phyloP scores from a whole-genome alignment of 345 rosid species.

The Rhodomyrtus tomentosa region DNA sequence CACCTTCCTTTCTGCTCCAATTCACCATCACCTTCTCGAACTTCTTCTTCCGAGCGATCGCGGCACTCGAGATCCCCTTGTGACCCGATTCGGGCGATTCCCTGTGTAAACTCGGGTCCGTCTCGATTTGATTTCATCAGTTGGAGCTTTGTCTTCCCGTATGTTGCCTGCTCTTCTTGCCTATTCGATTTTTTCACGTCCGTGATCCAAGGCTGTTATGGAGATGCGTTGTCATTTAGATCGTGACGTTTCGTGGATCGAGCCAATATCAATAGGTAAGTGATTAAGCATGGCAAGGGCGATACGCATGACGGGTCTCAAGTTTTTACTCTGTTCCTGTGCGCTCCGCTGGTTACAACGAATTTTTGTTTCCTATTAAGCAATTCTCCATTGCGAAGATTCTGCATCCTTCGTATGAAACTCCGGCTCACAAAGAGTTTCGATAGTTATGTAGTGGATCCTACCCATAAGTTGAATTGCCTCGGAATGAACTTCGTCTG shows the following conservation, averaged over 20 bases:
- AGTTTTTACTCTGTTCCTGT: not conserved
- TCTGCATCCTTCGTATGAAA: not conserved
- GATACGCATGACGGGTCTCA: not conserved
- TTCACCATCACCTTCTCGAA: not conserved
- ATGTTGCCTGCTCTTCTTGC: not conserved
- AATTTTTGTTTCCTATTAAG: not conserved
- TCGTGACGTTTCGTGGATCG: not conserved
- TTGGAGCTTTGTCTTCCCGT: not conserved
- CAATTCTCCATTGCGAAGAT: not conserved
- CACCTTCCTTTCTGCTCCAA: not conserved
- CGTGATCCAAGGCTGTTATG: not conserved
- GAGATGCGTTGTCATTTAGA: not conserved
- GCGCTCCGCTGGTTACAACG: not conserved
- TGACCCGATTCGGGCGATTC: not conserved
- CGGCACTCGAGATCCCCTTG: not conserved
- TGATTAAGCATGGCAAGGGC: not conserved
- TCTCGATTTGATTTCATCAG: not conserved
- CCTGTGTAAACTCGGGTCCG: not conserved
- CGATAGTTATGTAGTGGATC: not conserved
- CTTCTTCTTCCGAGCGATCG: not conserved
- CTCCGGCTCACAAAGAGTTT: not conserved
- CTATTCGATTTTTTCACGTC: not conserved
- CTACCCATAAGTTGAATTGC: not conserved
- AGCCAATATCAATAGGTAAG: not conserved
- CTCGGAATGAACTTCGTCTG: not conserved